Base-by-base conservation (phyloP, 2,329 filamentous ascomycete genomes). In the Venturia aucupariae region DNA sequence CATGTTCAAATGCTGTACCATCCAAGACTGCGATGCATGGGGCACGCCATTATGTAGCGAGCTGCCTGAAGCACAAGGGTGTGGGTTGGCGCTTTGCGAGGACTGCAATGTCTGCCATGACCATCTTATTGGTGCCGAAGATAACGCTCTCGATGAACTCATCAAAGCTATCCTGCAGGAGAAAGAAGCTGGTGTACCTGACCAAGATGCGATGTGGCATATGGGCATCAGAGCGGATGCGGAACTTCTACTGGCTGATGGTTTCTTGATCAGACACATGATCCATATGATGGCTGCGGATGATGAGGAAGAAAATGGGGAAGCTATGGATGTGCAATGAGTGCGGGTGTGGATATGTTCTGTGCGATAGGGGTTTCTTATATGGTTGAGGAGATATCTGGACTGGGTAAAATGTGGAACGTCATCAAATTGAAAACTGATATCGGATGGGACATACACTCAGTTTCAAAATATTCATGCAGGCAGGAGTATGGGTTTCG, bases 11-110 rank as follows among this genome's bases (percentile, higher is more conserved):
- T 62, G 60, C 24, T 62, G 60, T 19, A 62, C 60, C 3, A n/a
- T 32, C 15, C 60, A 62, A 27, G 60, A 46, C n/a, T 17, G 13
- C 7, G 60, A 62, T 27, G 42, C 24, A 10, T 62, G 24, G 22
- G 60, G 60, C 8, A n/a, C n/a, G 19, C 41, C 41, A 24, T 15
- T 46, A n/a, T 41, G n/a, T 35, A n/a, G 38, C 13, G 32, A 38
- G 19, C 38, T 41, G 15, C 30, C 38, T 8, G 60, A 51, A 38
- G 60, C 60, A 19, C 24, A 62, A 32, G 60, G 60, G 15, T 62
- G 60, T n/a, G 60, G 60, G 10, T 27, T 62, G 19, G 32, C 51
- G 22, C 32, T 62, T 17, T 62, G 60, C 32, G 60, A 62, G n/a
- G 44, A 46, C 44, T 62, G 60, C 44, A 44, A 41, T 17, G 8